Evolutionary conservation across 2,329 filamentous ascomycete genomes (phyloP).

Genomic region (Aureobasidium subglaciale): DNA sequence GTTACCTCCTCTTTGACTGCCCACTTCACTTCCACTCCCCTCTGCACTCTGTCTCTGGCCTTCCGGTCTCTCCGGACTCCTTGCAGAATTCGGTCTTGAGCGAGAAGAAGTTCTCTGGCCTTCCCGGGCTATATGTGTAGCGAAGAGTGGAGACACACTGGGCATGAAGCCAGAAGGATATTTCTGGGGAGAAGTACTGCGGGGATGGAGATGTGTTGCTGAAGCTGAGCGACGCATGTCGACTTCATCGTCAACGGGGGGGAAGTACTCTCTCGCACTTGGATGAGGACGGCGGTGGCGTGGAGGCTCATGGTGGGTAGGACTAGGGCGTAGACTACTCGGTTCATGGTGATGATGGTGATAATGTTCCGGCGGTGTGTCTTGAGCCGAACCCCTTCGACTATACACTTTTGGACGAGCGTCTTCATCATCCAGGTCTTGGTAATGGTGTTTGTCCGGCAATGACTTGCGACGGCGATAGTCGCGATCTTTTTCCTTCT

Average conservation of each 20-base stretch:
- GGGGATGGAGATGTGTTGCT: conserved; percentile 18
- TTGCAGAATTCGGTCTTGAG: conserved; percentile 2
- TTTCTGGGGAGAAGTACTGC: conserved; percentile 18
- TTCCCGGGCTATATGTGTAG: conserved; percentile 36
- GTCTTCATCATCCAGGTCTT: conserved; percentile 17
- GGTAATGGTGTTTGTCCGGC: conserved; percentile 22
- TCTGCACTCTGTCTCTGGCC: neutral
- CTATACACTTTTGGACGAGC: neutral
- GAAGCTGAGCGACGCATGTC: conserved; percentile 16
- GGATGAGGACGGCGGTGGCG: conserved; percentile 29
- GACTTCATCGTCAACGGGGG: conserved; percentile 16
- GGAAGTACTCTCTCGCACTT: conserved; percentile 27
- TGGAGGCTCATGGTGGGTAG: conserved; percentile 28
- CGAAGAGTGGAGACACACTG: conserved; percentile 40
- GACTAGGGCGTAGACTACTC: too few relatives aligned
- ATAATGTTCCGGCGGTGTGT: conserved; percentile 25
- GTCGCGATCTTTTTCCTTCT: conserved; percentile 15
- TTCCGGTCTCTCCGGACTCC: neutral
- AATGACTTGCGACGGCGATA: conserved; percentile 15
- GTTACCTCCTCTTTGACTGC: neutral
- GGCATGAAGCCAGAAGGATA: conserved; percentile 38
- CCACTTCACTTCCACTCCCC: conserved; percentile 6
- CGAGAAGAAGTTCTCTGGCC: conserved; percentile 8
- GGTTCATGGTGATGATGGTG: conserved; percentile 27
- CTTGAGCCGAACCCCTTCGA: conserved; percentile 16